phyloP scores from a whole-genome alignment of 75 land plant genomes.

The Sequoiadendron giganteum region DNA sequence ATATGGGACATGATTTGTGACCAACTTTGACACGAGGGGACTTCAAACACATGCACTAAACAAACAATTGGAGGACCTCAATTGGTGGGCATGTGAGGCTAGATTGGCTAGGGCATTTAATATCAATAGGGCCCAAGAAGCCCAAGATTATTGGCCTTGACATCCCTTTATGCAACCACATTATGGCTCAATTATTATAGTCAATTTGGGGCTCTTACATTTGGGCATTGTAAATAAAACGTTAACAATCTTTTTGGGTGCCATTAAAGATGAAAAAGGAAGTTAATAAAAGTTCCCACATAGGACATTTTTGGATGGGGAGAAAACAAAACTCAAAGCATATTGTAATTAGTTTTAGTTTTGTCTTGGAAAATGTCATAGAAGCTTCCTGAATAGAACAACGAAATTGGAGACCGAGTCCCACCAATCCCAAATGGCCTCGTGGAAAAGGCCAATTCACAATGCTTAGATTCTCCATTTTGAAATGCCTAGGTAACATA shows the following conservation, averaged over 20 bases:
- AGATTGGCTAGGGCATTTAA: not conserved
- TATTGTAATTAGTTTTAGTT: no score
- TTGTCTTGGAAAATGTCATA: not conserved
- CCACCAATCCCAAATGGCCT: no score
- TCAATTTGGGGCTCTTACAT: not conserved
- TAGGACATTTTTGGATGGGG: no score
- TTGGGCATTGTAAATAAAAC: not conserved
- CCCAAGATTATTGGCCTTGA: no score
- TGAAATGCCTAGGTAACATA: not conserved
- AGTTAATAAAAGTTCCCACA: not conserved
- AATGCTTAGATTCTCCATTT: not conserved
- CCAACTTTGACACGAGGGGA: no score
- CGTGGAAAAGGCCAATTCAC: not conserved
- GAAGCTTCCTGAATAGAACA: no score
- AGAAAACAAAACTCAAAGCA: no score
- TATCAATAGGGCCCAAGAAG: not conserved
- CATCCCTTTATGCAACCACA: no score
- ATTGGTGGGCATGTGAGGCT: not conserved
- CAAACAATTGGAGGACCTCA: no score
- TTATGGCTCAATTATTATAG: not conserved
- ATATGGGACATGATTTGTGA: not conserved
- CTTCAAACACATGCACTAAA: no score
- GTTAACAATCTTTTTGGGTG: not conserved
- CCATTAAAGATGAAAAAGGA: not conserved
- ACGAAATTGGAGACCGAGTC: no score